Percentiles rank a stretch among this genome's conserved stretches.
Conservation (phyloP, 805 yeast species). For the Lachancea sp. region DNA sequence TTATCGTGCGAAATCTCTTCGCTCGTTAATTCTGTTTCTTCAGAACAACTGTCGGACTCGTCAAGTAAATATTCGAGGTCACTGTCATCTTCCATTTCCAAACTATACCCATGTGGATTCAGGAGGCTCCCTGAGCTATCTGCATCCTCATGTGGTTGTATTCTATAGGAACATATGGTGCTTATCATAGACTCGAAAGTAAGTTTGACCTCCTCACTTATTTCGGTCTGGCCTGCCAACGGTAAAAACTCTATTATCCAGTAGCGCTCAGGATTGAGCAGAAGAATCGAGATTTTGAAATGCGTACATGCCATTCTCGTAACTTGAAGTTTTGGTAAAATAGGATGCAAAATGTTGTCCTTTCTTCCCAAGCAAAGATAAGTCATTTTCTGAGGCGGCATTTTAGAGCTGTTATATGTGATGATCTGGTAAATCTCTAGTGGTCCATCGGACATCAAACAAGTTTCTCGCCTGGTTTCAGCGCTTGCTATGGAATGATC, state of each 20-base stretch:
- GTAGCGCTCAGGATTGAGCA: conserved; percentile 68
- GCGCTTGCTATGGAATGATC: background rate
- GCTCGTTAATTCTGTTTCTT: conserved; percentile 2
- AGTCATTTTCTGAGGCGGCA: conserved; percentile 16
- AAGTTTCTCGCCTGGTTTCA: conserved; percentile 8
- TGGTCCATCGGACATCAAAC: conserved; percentile 23
- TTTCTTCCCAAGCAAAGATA: conserved; percentile 30
- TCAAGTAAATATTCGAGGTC: conserved; percentile 23
- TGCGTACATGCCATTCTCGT: conserved; percentile 42
- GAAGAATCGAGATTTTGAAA: conserved; percentile 46
- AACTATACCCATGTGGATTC: background rate
- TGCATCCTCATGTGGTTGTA: background rate
- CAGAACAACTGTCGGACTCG: conserved; percentile 7
- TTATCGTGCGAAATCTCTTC: conserved; percentile 2
- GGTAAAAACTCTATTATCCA: conserved; percentile 49
- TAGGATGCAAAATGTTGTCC: conserved; percentile 54
- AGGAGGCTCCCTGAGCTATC: background rate
- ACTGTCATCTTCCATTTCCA: conserved; percentile 4
- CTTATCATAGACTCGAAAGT: conserved; percentile 31
- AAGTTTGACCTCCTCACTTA: conserved; percentile 1
- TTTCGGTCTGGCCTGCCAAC: background rate
- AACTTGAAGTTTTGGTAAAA: conserved; percentile 57
- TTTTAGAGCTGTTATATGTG: conserved; percentile 16
- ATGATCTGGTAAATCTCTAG: conserved; percentile 30
- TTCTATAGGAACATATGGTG: conserved; percentile 17